These are phyloP conservation scores for Wakefieldia striispora DNA, from an alignment of 768 basidiomycete genomes.

Conservation along the genomic window DNA sequence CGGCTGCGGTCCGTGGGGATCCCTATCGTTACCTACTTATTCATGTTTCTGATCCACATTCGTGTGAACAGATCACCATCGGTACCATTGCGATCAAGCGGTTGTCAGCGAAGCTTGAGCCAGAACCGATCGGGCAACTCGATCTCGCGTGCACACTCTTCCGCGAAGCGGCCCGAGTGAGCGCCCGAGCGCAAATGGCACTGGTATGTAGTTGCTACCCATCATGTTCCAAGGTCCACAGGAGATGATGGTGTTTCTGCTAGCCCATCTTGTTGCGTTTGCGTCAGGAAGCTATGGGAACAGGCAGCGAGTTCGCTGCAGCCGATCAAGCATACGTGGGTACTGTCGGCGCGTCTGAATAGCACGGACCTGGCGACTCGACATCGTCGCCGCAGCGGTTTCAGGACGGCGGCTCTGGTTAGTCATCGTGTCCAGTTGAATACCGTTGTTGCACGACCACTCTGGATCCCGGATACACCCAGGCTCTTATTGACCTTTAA, in stretches of 20 bases:
- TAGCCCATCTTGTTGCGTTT: constrained; percentile 48
- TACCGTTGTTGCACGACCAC: constrained; percentile 35
- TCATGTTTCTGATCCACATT: neutral
- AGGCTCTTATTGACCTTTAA: neutral
- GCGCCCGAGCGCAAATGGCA: constrained; percentile 48
- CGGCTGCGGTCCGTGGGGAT: constrained; percentile 44
- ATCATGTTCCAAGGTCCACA: neutral
- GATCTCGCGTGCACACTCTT: constrained; percentile 48
- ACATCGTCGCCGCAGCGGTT: constrained; percentile 17
- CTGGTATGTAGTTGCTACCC: constrained; percentile 30
- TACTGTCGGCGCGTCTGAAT: constrained; percentile 17
- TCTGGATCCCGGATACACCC: constrained; percentile 1
- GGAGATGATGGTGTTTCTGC: neutral
- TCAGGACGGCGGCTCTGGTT: neutral
- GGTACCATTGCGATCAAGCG: constrained; percentile 53
- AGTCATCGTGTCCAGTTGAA: constrained; percentile 33
- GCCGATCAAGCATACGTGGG: neutral
- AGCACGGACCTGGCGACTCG: constrained; percentile 40
- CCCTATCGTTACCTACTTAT: neutral
- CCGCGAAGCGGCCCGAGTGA: constrained; percentile 41
- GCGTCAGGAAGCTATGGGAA: constrained; percentile 40
- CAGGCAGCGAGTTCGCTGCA: neutral
- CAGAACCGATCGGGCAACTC: constrained; percentile 45
- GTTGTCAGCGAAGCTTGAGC: constrained; percentile 42
- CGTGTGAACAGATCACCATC: constrained; percentile 42